Evolutionary conservation across 2,329 filamentous ascomycete species (phyloP), one percentile per base, ranked within the genome.

Genomic region (Bipolaris sorokiniana): DNA sequence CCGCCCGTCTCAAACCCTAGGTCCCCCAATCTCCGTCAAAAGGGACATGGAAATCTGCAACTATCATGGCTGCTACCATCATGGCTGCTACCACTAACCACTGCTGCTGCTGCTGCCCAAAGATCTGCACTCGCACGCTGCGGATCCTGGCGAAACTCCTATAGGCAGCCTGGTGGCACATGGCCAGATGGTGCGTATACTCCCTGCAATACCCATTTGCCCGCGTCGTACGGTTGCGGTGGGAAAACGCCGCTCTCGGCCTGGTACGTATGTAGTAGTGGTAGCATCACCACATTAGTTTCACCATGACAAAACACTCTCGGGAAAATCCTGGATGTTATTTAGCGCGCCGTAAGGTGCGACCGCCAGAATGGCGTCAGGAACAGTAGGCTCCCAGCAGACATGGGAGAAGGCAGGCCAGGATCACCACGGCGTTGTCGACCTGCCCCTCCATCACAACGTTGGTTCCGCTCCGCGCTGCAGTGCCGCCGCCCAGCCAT

Each of bases 321-420:
- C 6, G 46, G 46, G 46, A 16, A 40, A 41, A 50, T 50, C 34
- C 33, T 47, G 23, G 37, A 46, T 51, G 48, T 50, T 10, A 28
- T 28, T 28, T 67, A 69, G 67, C 59, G 64, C 60, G 51, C 58
- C 62, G 51, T 57, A 54, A 59, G 51, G 47, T 46, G 64, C 58
- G 64, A 61, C 66, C 55, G 60, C 61, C 56, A 62, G 47, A 59
- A 65, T 66, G 58, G 66, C 62, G 61, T 66, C 63, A 67, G 61
- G 61, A 61, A 65, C 61, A 61, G 47, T 37, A 49, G 51, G 58
- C 26, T 28, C 26, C 26, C 41, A 58, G 47, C 59, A 56, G 54
- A 49, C 52, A 28, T 26, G 28, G 47, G 15, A 28, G 22, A 31
- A 16, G 31, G 45, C 40, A 44, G 22, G 37, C 47, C 51, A 51